These are phyloP conservation scores for Nakazawaea molendinolei DNA, from an alignment of 805 yeast species.

Conservation along the genomic window DNA sequence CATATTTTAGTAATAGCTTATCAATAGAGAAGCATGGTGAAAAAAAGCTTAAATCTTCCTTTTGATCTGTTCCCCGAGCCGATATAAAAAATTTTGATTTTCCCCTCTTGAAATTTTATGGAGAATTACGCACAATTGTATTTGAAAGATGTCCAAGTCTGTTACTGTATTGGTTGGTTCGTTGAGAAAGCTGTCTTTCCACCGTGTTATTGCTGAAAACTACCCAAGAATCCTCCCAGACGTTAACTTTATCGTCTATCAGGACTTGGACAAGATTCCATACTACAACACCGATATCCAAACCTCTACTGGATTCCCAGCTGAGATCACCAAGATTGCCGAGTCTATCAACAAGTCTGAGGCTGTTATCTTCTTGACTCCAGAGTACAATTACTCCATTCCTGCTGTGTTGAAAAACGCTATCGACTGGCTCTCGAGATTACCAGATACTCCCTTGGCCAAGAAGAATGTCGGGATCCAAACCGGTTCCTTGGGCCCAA, in stretches of 20 bases:
- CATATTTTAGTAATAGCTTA: no score
- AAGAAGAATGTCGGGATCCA: conserved; percentile 6
- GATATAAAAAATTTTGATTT: no score
- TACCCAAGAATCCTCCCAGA: conserved; percentile 4
- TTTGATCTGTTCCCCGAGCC: no score
- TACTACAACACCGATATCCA: conserved; percentile 8
- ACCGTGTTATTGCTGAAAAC: conserved; percentile 7
- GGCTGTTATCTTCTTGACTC: conserved; percentile 6
- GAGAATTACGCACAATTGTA: no score
- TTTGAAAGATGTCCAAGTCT: conserved; percentile 2
- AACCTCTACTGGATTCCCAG: conserved; percentile 2
- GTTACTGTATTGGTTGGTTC: conserved; percentile 10
- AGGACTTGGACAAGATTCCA: conserved; percentile 7
- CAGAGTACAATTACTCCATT: conserved; percentile 7
- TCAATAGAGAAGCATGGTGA: no score
- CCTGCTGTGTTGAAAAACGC: conserved; percentile 7
- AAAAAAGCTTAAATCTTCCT: no score
- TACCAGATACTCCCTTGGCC: conserved; percentile 5
- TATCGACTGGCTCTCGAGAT: conserved; percentile 9
- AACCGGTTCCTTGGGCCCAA: conserved; percentile 2
- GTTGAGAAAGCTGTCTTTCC: conserved; percentile 5
- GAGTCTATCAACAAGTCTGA: conserved; percentile 4
- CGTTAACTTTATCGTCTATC: conserved; percentile 3
- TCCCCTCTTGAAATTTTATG: no score
- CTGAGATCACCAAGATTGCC: background rate